These are phyloP conservation scores for Lolium multiflorum DNA, from an alignment of 176 grass and related monocot genomes.

Conservation along the genomic window DNA sequence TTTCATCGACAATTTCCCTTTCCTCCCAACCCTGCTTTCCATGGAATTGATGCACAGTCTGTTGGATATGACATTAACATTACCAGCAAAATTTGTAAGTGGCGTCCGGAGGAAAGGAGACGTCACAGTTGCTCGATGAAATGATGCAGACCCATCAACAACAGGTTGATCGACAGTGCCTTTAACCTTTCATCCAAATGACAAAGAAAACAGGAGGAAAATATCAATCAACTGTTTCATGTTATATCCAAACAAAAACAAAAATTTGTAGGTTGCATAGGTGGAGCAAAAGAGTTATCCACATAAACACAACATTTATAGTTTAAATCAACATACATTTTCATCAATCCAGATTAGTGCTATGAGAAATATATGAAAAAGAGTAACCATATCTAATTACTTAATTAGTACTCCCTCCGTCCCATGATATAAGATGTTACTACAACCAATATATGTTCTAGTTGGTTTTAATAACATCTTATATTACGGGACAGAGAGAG, in stretches of 20 bases:
- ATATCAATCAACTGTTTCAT: constrained; percentile 31
- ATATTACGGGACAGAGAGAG: no score
- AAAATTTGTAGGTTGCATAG: background rate
- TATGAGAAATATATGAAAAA: constrained; percentile 1
- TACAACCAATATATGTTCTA: no score
- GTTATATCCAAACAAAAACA: constrained; percentile 18
- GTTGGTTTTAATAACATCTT: no score
- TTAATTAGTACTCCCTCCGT: background rate
- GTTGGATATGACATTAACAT: constrained; percentile 80
- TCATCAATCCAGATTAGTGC: background rate
- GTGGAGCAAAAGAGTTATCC: constrained; percentile 15
- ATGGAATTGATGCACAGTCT: constrained; percentile 84
- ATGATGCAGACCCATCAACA: constrained; percentile 93
- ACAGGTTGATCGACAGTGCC: constrained; percentile 97
- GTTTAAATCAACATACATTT: constrained; percentile 35
- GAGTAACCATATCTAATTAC: background rate
- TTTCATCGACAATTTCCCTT: constrained; percentile 92
- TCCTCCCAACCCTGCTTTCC: constrained; percentile 96
- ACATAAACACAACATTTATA: constrained; percentile 34
- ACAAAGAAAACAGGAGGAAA: constrained; percentile 37
- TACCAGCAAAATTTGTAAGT: constrained; percentile 86
- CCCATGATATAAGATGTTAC: no score
- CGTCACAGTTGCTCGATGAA: constrained; percentile 84
- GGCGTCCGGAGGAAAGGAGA: constrained; percentile 89
- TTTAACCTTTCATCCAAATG: constrained; percentile 69